phyloP scores from a whole-genome alignment of 176 grass and related monocot genomes.

The Lolium rigidum region DNA sequence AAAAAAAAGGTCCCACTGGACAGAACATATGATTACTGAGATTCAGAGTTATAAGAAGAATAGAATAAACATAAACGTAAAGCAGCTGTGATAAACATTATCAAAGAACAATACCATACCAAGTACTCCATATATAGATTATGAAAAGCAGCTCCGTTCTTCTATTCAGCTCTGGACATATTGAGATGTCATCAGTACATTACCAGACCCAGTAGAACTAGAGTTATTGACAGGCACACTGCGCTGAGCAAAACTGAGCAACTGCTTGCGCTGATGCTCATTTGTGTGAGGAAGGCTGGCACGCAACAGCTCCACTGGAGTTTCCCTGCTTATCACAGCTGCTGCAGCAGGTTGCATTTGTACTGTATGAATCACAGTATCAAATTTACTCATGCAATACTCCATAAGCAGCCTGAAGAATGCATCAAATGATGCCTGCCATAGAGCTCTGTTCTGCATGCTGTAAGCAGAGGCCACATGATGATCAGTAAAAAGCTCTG shows the following conservation, averaged over 20 bases:
- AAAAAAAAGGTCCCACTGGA: background rate
- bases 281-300: constrained; percentile 92
- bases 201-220: constrained; percentile 43
- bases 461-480: constrained; percentile 48
- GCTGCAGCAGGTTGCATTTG: constrained; percentile 41
- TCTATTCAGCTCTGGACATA: constrained; percentile 47
- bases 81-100: background rate
- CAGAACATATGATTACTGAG: background rate
- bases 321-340: constrained; percentile 66
- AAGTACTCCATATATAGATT: background rate
- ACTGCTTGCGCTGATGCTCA: constrained; percentile 68
- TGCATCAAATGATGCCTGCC: constrained; percentile 85
- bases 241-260: constrained; percentile 75
- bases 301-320: constrained; percentile 79
- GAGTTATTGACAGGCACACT: constrained; percentile 45
- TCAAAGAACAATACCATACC: constrained; percentile 11
- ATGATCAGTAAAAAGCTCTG: constrained; percentile 62
- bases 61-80: background rate
- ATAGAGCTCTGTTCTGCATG: constrained; percentile 54
- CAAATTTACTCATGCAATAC: constrained; percentile 79
- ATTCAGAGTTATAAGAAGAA: background rate
- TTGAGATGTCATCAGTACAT: constrained; percentile 41
- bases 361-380: constrained; percentile 55
- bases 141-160: constrained; percentile 17
- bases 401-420: constrained; percentile 71